These are phyloP conservation scores for Boehmeria nivea DNA, from an alignment of 306 rosid species.

Conservation along the genomic window DNA sequence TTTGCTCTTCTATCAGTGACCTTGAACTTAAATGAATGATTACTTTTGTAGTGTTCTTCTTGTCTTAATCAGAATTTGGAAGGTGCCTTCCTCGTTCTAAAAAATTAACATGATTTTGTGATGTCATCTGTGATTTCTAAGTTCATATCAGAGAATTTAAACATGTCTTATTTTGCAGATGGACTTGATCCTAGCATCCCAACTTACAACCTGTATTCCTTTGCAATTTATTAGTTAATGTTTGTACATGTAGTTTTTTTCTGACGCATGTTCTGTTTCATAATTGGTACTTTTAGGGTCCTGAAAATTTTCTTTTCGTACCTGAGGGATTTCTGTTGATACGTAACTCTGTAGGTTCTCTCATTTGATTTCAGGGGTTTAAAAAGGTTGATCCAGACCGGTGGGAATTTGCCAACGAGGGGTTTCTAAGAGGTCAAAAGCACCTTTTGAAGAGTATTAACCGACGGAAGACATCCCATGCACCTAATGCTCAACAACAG, in stretches of 20 bases:
- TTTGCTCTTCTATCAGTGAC: background rate
- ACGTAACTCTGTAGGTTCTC: no score
- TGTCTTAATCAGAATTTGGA: no score
- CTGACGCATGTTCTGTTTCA: no score
- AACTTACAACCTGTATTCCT: no score
- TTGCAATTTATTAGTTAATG: no score
- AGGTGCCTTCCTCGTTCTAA: background rate
- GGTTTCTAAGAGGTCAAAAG: conserved; percentile 55
- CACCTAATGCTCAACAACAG: conserved; percentile 32
- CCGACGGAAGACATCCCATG: conserved; percentile 42
- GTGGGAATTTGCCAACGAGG: conserved; percentile 67
- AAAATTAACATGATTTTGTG: background rate
- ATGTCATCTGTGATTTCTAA: background rate
- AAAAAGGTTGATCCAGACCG: conserved; percentile 59
- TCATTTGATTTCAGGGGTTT: conserved; percentile 49
- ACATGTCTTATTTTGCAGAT: no score
- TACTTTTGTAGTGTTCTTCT: no score
- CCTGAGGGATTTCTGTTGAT: background rate
- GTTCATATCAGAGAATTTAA: background rate
- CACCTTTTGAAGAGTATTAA: conserved; percentile 46
- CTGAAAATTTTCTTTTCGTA: background rate
- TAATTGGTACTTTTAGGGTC: background rate
- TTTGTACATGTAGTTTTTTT: no score
- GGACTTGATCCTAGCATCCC: no score
- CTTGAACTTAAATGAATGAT: background rate